phyloP scores from a whole-genome alignment of 768 basidiomycete genomes.

The Auriculariales sp. region DNA sequence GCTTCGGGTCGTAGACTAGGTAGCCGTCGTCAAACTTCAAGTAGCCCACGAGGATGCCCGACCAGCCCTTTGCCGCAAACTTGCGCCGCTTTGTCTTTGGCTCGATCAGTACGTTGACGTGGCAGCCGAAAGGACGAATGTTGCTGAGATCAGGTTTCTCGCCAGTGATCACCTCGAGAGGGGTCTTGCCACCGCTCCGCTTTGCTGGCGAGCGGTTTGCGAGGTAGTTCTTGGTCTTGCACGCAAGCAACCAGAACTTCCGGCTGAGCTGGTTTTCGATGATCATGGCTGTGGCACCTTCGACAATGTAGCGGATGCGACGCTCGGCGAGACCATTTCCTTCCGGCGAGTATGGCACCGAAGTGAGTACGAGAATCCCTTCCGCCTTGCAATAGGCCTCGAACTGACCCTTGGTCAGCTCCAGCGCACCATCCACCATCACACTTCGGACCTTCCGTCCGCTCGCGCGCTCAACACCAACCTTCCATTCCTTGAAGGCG shows the following conservation, averaged over 20 bases:
- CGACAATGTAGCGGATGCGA: no score
- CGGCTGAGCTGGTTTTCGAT: no score
- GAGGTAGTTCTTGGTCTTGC: no score
- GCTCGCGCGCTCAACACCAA: constrained; percentile 1
- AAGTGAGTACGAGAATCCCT: no score
- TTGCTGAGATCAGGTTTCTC: constrained; percentile 14
- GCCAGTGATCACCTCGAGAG: constrained; percentile 11
- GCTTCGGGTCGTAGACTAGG: not conserved
- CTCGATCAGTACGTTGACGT: no score
- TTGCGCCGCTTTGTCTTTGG: constrained; percentile 3
- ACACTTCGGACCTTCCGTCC: constrained; percentile 2
- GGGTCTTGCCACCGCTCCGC: constrained; percentile 12
- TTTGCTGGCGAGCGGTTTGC: constrained; percentile 11
- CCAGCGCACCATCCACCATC: constrained; percentile 5
- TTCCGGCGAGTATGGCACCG: no score
- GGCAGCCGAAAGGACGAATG: constrained; percentile 11
- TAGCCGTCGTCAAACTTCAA: not conserved
- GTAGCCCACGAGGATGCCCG: constrained; percentile 1
- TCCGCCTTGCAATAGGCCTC: no score
- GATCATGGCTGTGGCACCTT: no score
- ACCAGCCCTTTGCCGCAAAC: not conserved
- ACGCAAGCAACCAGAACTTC: no score
- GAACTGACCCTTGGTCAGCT: no score
- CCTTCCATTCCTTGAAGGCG: constrained; percentile 6
- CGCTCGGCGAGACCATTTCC: no score